A percentile compares a stretch with the other conserved stretches of the same genome.
phyloP scores from a whole-genome alignment of 495 filamentous ascomycete species.

The Neurospora tetrasperma region DNA sequence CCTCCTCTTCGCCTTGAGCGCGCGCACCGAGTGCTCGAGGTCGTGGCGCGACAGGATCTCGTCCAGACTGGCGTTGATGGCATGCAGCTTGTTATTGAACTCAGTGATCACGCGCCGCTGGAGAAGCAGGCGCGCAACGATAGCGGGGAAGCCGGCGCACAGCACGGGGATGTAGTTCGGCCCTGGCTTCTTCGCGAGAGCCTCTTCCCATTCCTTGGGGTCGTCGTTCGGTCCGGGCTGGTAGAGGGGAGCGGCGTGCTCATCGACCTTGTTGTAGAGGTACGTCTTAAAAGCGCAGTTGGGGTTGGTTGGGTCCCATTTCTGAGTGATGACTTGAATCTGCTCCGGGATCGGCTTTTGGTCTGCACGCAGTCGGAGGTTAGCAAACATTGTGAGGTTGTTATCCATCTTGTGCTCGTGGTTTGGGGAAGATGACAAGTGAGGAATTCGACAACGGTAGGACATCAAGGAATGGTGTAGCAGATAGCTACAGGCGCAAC shows the following conservation, averaged over 20 bases:
- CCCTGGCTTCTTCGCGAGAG: slow-evolving; percentile 70
- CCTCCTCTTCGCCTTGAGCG: slow-evolving; percentile 68
- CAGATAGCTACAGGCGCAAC: slow-evolving; percentile 5
- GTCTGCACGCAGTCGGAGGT: slow-evolving; percentile 26
- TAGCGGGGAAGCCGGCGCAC: slow-evolving; percentile 40
- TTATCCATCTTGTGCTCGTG: background rate
- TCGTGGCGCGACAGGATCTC: slow-evolving; percentile 73
- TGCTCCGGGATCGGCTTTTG: slow-evolving; percentile 82
- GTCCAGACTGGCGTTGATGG: slow-evolving; percentile 79
- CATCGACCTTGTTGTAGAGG: slow-evolving; percentile 85
- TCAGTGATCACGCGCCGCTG: slow-evolving; percentile 63
- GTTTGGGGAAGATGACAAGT: background rate
- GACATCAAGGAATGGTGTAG: background rate
- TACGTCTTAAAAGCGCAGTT: slow-evolving; percentile 79
- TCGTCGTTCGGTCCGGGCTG: slow-evolving; percentile 68
- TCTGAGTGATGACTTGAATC: slow-evolving; percentile 62
- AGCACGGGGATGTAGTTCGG: slow-evolving; percentile 66
- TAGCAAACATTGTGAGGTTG: slow-evolving; percentile 6
- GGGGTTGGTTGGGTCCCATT: slow-evolving; percentile 68
- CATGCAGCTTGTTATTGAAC: slow-evolving; percentile 74
- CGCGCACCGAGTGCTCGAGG: slow-evolving; percentile 65
- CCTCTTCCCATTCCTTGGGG: slow-evolving; percentile 85
- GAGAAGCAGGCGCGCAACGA: slow-evolving; percentile 66
- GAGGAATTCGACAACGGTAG: background rate
- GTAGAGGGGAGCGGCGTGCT: slow-evolving; percentile 71